Percentiles rank a stretch among this genome's conserved stretches.
Conservation (phyloP, 1,284 basidiomycete genomes). For the Rhodotorula sp. region DNA sequence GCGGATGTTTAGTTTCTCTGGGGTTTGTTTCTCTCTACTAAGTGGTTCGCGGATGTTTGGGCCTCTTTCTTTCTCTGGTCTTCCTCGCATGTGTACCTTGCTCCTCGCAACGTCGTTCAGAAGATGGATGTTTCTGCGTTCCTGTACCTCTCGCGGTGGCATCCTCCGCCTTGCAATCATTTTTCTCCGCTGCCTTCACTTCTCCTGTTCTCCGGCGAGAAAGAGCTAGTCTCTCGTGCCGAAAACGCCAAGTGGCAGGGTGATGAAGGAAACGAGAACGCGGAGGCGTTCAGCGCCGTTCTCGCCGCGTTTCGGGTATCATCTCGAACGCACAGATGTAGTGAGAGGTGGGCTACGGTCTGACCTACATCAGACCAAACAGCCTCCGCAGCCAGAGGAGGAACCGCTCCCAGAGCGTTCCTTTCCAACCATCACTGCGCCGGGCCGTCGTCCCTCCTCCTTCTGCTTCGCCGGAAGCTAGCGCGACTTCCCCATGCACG, state of each 20-base stretch:
- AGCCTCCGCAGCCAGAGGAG: slow-evolving; percentile 22
- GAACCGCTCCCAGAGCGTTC: slow-evolving; percentile 29
- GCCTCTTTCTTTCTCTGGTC: neutral
- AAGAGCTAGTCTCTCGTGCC: too few species aligned
- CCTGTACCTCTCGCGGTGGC: too few species aligned
- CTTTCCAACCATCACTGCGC: slow-evolving; percentile 27
- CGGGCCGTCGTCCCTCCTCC: slow-evolving; percentile 8
- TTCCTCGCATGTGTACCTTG: too few species aligned
- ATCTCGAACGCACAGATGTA: neutral
- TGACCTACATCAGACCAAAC: slow-evolving; percentile 10
- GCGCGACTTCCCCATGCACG: neutral
- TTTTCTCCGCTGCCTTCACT: neutral
- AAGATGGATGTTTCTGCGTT: too few species aligned
- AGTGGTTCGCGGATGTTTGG: neutral
- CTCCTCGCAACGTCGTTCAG: too few species aligned
- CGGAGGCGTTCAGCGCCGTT: neutral
- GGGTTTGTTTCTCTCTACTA: neutral
- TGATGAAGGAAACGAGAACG: too few species aligned
- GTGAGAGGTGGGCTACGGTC: neutral
- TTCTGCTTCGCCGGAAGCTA: slow-evolving; percentile 12
- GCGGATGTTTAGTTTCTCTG: neutral
- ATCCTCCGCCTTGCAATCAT: neutral
- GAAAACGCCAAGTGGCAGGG: too few species aligned
- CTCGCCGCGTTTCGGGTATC: neutral
- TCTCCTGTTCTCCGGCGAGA: too few species aligned